A percentile compares a stretch with the other conserved stretches of the same genome.
These are phyloP conservation scores for Boletus insuetus DNA, from an alignment of 768 basidiomycete species.

Conservation along the genomic window DNA sequence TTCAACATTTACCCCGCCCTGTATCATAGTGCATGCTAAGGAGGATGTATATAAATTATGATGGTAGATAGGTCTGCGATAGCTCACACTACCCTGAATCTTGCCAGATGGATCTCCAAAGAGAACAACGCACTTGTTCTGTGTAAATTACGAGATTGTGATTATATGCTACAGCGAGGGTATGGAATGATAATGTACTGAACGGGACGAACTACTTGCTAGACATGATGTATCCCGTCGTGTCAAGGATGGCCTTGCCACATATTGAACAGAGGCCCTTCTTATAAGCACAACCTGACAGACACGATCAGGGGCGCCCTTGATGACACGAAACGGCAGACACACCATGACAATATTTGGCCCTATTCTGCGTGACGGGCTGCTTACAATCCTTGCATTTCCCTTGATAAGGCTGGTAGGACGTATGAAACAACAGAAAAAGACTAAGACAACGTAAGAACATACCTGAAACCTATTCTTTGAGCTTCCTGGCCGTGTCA, in stretches of 20 bases:
- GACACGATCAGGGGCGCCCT: slow-evolving; percentile 4
- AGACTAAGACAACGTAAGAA: slow-evolving; percentile 9
- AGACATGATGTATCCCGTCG: slow-evolving; percentile 81
- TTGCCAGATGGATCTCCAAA: background rate
- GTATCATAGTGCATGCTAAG: slow-evolving; percentile 1
- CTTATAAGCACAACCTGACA: slow-evolving; percentile 80
- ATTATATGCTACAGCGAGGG: slow-evolving; percentile 19
- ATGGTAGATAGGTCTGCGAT: background rate
- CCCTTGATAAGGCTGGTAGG: slow-evolving; percentile 70
- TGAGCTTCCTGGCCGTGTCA: slow-evolving; percentile 64
- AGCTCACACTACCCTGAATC: background rate
- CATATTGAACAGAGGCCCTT: slow-evolving; percentile 86
- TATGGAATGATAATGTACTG: slow-evolving; percentile 14
- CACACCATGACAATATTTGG: slow-evolving; percentile 87
- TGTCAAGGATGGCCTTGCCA: slow-evolving; percentile 83
- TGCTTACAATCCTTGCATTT: slow-evolving; percentile 90
- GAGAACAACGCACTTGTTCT: background rate
- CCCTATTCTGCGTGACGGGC: slow-evolving; percentile 78
- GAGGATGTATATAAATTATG: background rate
- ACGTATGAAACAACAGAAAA: background rate
- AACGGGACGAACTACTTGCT: slow-evolving; percentile 50
- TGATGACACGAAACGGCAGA: slow-evolving; percentile 6
- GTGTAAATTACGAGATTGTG: slow-evolving; percentile 11
- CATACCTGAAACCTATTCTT: slow-evolving; percentile 77
- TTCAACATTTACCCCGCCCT: slow-evolving; percentile 5